Evolutionary conservation across 768 basidiomycete species (phyloP).

Genomic region (Cyclocybe aegerita): DNA sequence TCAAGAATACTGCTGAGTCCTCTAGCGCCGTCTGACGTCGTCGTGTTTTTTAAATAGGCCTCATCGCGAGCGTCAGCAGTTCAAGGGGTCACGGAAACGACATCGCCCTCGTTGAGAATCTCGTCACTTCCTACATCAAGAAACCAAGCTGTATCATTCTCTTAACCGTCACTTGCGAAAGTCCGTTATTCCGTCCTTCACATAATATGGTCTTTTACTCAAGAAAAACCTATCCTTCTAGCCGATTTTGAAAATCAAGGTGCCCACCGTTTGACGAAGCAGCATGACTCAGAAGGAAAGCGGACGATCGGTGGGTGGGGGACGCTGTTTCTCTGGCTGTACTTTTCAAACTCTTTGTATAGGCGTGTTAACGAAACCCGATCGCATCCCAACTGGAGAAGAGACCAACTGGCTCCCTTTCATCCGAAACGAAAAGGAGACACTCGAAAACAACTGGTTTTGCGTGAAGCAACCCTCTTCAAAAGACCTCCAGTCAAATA

Average conservation of each 20-base stretch:
- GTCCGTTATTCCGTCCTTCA: slow-evolving; percentile 31
- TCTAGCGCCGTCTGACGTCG: background rate
- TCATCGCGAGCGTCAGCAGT: slow-evolving; percentile 55
- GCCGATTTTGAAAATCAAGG: slow-evolving; percentile 84
- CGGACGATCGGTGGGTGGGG: slow-evolving; percentile 64
- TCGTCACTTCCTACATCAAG: slow-evolving; percentile 60
- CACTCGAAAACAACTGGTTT: slow-evolving; percentile 57
- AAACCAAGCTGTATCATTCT: slow-evolving; percentile 66
- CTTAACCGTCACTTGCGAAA: slow-evolving; percentile 62
- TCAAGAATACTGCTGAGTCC: background rate
- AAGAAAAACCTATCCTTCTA: slow-evolving; percentile 21
- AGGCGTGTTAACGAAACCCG: slow-evolving; percentile 70
- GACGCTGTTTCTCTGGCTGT: background rate
- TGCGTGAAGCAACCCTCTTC: slow-evolving; percentile 58
- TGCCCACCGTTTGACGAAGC: slow-evolving; percentile 63
- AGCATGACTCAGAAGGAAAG: slow-evolving; percentile 58
- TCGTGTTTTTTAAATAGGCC: slow-evolving; percentile 31
- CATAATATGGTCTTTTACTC: background rate
- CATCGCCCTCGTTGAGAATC: slow-evolving; percentile 57
- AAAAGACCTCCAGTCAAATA: slow-evolving; percentile 45
- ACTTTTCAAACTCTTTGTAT: too few species aligned
- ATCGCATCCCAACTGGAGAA: slow-evolving; percentile 42
- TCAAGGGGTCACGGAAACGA: slow-evolving; percentile 49
- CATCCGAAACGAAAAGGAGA: slow-evolving; percentile 52
- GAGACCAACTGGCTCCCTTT: slow-evolving; percentile 56